A percentile compares a stretch with the other conserved stretches of the same genome.
These are phyloP conservation scores for Neurospora sp. DNA, from an alignment of 495 filamentous ascomycete genomes.

Conservation along the genomic window DNA sequence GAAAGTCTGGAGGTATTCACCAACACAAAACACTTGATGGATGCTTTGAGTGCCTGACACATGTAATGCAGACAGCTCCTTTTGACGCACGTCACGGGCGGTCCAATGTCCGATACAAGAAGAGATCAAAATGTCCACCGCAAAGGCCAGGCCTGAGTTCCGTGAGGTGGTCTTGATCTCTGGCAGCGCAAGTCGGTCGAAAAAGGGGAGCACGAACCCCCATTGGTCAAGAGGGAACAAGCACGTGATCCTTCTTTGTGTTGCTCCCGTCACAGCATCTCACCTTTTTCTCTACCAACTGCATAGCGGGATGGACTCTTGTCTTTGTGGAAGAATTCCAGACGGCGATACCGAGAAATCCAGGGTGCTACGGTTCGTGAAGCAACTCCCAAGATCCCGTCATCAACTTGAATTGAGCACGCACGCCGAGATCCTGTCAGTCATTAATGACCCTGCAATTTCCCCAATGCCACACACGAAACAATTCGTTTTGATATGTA, in stretches of 20 bases:
- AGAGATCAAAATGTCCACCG: background rate
- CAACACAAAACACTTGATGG: background rate
- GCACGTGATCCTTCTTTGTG: background rate
- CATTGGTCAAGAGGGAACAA: too few species aligned
- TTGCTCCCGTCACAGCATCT: background rate
- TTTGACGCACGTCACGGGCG: background rate
- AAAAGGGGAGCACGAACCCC: background rate
- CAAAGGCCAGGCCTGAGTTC: background rate
- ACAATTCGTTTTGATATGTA: background rate
- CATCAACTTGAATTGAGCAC: background rate
- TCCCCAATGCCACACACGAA: background rate
- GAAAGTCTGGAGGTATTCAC: background rate
- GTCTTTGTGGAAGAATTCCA: background rate
- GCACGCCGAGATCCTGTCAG: background rate
- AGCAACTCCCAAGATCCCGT: background rate
- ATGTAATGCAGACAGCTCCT: background rate
- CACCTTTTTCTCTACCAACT: background rate
- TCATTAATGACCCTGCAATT: background rate
- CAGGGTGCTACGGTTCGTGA: background rate
- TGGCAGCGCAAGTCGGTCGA: background rate
- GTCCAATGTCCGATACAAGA: background rate
- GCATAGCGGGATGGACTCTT: background rate
- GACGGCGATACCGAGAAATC: background rate
- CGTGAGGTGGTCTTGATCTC: background rate
- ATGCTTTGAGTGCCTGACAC: background rate